phyloP scores from a whole-genome alignment of 2,329 filamentous ascomycete species.

The Beauveria rudraprayagi region DNA sequence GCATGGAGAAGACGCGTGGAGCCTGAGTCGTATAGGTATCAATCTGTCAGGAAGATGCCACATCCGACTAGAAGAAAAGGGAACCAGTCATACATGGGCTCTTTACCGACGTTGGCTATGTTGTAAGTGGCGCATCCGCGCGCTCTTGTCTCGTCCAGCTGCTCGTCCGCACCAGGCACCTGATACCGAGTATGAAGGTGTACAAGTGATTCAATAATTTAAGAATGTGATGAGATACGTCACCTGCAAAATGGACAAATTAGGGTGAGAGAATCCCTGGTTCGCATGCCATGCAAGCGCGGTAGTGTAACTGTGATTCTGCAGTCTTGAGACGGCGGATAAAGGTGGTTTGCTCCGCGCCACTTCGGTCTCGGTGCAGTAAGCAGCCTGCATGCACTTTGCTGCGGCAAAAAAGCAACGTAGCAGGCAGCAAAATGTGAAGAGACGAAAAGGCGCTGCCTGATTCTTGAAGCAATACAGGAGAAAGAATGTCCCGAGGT shows the following conservation, averaged over 20 bases:
- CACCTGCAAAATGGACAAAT: background rate
- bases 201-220: too few relatives aligned
- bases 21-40: background rate
- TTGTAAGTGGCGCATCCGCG: background rate
- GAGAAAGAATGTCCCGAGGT: background rate
- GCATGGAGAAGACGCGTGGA: background rate
- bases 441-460: background rate
- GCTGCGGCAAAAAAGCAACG: background rate
- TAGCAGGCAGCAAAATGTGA: background rate
- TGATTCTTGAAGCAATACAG: background rate
- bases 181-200: too few relatives aligned
- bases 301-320: constrained; percentile 1
- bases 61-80: too few relatives aligned
- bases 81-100: background rate
- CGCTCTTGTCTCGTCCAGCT: background rate
- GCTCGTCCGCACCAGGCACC: background rate
- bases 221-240: too few relatives aligned
- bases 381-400: background rate
- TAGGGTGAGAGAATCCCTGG: background rate
- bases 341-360: background rate
- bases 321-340: background rate
- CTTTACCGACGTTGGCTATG: background rate
- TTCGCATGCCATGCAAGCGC: background rate
- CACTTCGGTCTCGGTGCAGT: background rate
- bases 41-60: background rate